Conservation (phyloP, 1,284 basidiomycete species). For the Schizopora paradoxa region DNA sequence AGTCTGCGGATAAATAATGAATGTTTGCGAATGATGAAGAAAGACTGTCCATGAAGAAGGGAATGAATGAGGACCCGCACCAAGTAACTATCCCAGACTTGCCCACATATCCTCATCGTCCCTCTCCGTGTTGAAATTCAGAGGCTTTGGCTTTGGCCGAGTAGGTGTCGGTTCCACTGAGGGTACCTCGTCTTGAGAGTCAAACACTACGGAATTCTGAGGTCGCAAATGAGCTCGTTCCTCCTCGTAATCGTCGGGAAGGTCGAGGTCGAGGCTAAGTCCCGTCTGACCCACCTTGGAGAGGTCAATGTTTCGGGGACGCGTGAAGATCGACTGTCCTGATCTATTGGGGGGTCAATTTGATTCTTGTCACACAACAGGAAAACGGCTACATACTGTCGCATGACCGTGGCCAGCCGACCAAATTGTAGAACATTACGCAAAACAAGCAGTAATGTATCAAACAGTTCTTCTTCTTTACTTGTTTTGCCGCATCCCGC, state of each 20-base stretch:
- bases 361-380: neutral
- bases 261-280: constrained; percentile 65
- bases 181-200: constrained; percentile 35
- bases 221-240: constrained; percentile 6
- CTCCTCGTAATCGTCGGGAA: constrained; percentile 63
- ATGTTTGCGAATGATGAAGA: neutral
- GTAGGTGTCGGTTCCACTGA: constrained; percentile 39
- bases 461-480: constrained; percentile 87
- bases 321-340: constrained; percentile 89
- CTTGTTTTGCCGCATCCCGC: constrained; percentile 71
- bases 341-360: constrained; percentile 48
- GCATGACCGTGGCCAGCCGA: constrained; percentile 81
- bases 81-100: constrained; percentile 46
- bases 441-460: constrained; percentile 84
- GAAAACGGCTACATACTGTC: constrained; percentile 60
- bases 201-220: constrained; percentile 44
- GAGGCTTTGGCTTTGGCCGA: constrained; percentile 54
- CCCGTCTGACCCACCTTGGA: constrained; percentile 64
- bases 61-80: constrained; percentile 11
- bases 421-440: constrained; percentile 90
- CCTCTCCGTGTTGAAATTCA: constrained; percentile 48
- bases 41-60: neutral
- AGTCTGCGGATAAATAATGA: constrained; percentile 2
- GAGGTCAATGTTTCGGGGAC: constrained; percentile 90
- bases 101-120: constrained; percentile 72